Base-by-base conservation (phyloP, 805 yeast genomes). In the Candida broadrunensis region DNA sequence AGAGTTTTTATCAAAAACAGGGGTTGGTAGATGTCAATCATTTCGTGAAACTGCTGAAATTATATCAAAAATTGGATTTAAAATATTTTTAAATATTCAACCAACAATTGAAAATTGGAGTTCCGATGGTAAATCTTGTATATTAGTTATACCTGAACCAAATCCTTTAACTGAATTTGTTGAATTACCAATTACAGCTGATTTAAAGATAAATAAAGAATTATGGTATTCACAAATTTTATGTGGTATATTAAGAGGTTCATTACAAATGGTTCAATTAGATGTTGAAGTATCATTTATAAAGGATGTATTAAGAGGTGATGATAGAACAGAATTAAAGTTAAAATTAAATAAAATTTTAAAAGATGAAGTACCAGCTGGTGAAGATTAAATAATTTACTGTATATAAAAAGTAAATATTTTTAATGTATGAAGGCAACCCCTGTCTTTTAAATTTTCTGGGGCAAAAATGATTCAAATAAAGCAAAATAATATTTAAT, bases 291-390 rank as follows among this genome's bases (percentile, higher is more conserved):
- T 83, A 2, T 70, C 65, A 49, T 93, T 90, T 57, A 77, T 88
- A 2, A 78, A 83, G 49, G 99, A 93, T 57, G 80, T 75, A 2
- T 68, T 93, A 36, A 77, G 89, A 47, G 98, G 97, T 0, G 91
- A 88, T 50, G 82, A 81, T 11, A 67, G 65, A 20, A 91, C 97
- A 0, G 97, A 89, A 55, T 65, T 93, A 40, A 75, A 84, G 45
- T 77, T 93, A 35, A 81, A 80, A 52, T 68, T 93, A 48, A 68
- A 81, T 36, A 82, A 75, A 52, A 76, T 88, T 2, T 67, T 91
- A 50, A 88, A 85, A 56, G 99, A 93, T 58, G 99, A 93, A 66
- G 84, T 93, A 34, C 99, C 99, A 12, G 95, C 95, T 5, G 99
- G 98, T 18, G 98, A 93, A 61, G 97, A 90, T 48, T 84, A 61